Percentiles rank a stretch among this genome's conserved stretches.
Evolutionary conservation across 2,329 filamentous ascomycete genomes (phyloP).

Genomic region (Celoporthe dispersa): DNA sequence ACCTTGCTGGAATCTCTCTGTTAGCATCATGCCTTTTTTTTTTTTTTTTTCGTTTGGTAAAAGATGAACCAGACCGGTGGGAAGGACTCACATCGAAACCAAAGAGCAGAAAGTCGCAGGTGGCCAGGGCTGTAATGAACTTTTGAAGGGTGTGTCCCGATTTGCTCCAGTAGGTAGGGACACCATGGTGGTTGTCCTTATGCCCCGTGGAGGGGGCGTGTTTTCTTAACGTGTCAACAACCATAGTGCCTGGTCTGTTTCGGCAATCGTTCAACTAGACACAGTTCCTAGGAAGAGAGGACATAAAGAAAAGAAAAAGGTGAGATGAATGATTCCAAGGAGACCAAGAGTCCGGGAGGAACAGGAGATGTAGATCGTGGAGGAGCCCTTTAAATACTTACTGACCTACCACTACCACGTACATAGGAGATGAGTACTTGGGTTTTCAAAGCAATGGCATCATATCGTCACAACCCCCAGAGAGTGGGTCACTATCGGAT

Average conservation of each 20-base stretch:
- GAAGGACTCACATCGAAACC: constrained; percentile 28
- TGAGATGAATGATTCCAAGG: constrained; percentile 1
- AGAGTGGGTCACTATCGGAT: constrained; percentile 24
- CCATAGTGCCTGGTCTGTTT: constrained; percentile 24
- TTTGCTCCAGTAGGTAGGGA: constrained; percentile 30
- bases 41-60: no score
- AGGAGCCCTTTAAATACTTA: constrained; percentile 18
- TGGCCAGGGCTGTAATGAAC: constrained; percentile 26
- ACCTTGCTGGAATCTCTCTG: constrained; percentile 22
- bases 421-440: neutral
- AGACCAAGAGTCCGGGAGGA: constrained; percentile 9
- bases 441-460: constrained; percentile 11
- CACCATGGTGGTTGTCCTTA: constrained; percentile 30
- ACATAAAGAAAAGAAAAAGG: neutral
- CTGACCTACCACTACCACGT: neutral
- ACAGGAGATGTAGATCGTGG: constrained; percentile 11
- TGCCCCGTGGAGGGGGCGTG: constrained; percentile 26
- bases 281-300: neutral
- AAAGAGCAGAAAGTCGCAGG: constrained; percentile 27
- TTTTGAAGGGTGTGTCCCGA: constrained; percentile 28
- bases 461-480: constrained; percentile 19
- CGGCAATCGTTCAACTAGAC: constrained; percentile 2
- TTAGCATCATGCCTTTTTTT: neutral
- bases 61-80: no score
- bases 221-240: constrained; percentile 17